A percentile compares a stretch with the other conserved stretches of the same genome.
phyloP scores from a whole-genome alignment of 352 stramenopile genomes.

The Thraustochytrium striatum region DNA sequence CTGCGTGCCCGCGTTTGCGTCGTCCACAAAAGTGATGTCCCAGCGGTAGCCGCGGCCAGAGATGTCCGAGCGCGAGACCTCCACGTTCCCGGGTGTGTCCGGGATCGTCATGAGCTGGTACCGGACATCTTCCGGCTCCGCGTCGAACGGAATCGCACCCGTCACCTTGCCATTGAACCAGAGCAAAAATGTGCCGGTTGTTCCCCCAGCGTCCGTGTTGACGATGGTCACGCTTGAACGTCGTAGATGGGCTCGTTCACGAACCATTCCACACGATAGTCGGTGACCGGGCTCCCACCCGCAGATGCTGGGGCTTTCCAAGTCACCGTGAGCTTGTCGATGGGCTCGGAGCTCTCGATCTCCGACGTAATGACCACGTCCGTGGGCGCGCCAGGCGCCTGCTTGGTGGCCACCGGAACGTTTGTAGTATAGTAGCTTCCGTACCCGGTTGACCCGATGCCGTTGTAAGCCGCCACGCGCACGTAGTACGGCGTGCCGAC shows the following conservation, averaged over 20 bases:
- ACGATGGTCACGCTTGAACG: conserved; percentile 69
- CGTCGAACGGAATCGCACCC: conserved; percentile 55
- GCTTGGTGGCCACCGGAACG: conserved; percentile 71
- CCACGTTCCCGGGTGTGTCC: conserved; percentile 55
- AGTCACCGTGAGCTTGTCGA: conserved; percentile 55
- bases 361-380: conserved; percentile 63
- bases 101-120: conserved; percentile 67
- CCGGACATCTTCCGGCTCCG: conserved; percentile 61
- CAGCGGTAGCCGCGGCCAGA: conserved; percentile 60
- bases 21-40: conserved; percentile 69
- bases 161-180: conserved; percentile 70
- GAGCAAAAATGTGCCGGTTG: conserved; percentile 65
- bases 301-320: conserved; percentile 62
- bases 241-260: conserved; percentile 58
- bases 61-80: conserved; percentile 11
- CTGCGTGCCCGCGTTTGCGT: conserved; percentile 33
- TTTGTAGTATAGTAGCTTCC: conserved; percentile 66
- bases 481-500: conserved; percentile 75
- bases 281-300: conserved; percentile 63
- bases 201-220: conserved; percentile 50
- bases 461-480: conserved; percentile 70
- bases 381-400: conserved; percentile 76
- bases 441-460: conserved; percentile 60
- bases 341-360: conserved; percentile 57
- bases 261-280: conserved; percentile 72